phyloP scores from a whole-genome alignment of 805 yeast genomes.

The Pichia heedii region DNA sequence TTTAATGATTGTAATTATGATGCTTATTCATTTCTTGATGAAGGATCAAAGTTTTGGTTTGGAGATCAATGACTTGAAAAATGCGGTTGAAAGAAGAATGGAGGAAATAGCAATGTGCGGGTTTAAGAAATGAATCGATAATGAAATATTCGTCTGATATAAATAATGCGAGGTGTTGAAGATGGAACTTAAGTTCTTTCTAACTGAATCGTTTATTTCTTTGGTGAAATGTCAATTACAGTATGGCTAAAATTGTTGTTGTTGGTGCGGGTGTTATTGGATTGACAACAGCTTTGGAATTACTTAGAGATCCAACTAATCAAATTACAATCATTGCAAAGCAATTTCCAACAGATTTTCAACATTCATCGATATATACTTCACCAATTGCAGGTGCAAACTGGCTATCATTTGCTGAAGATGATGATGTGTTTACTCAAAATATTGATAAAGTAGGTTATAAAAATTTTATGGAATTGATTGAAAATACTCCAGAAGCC shows the following conservation, averaged over 20 bases:
- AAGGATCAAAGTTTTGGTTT: conserved; percentile 11
- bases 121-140: too few species aligned
- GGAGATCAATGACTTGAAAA: background rate
- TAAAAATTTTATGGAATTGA: conserved; percentile 34
- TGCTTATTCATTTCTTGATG: conserved; percentile 8
- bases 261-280: conserved; percentile 46
- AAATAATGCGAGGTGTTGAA: too few species aligned
- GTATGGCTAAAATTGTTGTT: conserved; percentile 15
- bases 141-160: too few species aligned
- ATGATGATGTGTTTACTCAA: conserved; percentile 27
- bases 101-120: too few species aligned
- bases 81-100: too few species aligned
- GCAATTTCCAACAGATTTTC: conserved; percentile 48
- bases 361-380: conserved; percentile 37
- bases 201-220: too few species aligned
- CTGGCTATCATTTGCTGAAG: conserved; percentile 51
- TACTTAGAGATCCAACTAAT: conserved; percentile 30
- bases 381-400: conserved; percentile 69
- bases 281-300: conserved; percentile 37
- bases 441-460: conserved; percentile 41
- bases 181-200: too few species aligned
- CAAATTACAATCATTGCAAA: conserved; percentile 34
- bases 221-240: too few species aligned
- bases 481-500: conserved; percentile 37
- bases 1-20: background rate